Percentiles rank a stretch among this genome's conserved stretches.
phyloP scores from a whole-genome alignment of 2,329 filamentous ascomycete genomes.

The Verticillium nubilum region DNA sequence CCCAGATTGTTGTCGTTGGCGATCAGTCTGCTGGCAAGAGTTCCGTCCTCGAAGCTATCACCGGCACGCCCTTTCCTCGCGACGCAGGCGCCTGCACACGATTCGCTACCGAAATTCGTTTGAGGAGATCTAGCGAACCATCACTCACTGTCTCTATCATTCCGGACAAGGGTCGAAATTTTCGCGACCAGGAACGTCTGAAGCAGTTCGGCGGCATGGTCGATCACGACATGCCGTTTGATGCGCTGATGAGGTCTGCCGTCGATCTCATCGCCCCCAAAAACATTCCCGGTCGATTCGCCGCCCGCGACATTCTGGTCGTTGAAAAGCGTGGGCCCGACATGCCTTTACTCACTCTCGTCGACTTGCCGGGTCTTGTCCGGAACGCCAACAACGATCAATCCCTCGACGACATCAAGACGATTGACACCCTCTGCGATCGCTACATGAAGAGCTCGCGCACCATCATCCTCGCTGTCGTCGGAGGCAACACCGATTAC shows the following conservation, averaged over 20 bases:
- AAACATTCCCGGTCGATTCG: constrained; percentile 44
- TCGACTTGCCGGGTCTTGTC: constrained; percentile 57
- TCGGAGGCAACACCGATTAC: constrained; percentile 50
- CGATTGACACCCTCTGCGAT: constrained; percentile 45
- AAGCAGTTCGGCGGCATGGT: constrained; percentile 42
- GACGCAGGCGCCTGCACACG: constrained; percentile 57
- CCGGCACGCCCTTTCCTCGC: constrained; percentile 54
- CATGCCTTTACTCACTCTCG: constrained; percentile 54
- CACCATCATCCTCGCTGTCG: constrained; percentile 50
- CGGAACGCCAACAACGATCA: constrained; percentile 48
- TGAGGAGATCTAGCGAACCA: constrained; percentile 40
- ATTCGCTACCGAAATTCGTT: constrained; percentile 54
- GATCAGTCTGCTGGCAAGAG: constrained; percentile 61
- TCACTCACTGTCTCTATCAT: constrained; percentile 48
- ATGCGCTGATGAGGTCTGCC: constrained; percentile 44
- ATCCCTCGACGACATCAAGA: constrained; percentile 44
- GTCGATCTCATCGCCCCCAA: constrained; percentile 45
- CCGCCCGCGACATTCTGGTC: constrained; percentile 47
- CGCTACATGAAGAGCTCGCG: constrained; percentile 51
- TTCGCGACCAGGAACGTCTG: constrained; percentile 40
- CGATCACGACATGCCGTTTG: constrained; percentile 38
- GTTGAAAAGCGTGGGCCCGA: constrained; percentile 55
- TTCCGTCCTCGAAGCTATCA: constrained; percentile 59
- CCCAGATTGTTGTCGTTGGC: constrained; percentile 59
- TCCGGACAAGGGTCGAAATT: constrained; percentile 42